A percentile compares a stretch with the other conserved stretches of the same genome.
phyloP scores from a whole-genome alignment of 1,284 basidiomycete species.

The Meripilus lineatus region DNA sequence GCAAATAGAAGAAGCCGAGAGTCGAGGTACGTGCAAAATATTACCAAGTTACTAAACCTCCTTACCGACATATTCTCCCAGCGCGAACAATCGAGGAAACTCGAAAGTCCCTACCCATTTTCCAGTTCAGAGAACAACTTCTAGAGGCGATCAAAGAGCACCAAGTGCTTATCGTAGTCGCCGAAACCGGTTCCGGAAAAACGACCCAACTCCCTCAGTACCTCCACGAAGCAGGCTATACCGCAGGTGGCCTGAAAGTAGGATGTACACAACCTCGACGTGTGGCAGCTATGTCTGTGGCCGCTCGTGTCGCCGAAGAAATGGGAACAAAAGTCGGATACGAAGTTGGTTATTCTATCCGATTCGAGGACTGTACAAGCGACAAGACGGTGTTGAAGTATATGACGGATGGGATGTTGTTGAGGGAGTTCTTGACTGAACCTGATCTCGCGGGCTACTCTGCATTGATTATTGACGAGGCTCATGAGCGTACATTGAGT shows the following conservation, averaged over 20 bases:
- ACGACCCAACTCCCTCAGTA: slow-evolving; percentile 99
- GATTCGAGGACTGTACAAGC: slow-evolving; percentile 98
- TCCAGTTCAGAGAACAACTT: slow-evolving; percentile 79
- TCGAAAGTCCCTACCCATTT: slow-evolving; percentile 89
- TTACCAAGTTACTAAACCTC: not conserved
- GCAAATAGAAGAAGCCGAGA: slow-evolving; percentile 91
- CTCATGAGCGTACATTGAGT: slow-evolving; percentile 92
- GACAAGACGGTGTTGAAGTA: slow-evolving; percentile 98
- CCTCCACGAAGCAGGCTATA: slow-evolving; percentile 96
- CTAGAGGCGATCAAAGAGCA: slow-evolving; percentile 88
- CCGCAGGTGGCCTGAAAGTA: slow-evolving; percentile 82
- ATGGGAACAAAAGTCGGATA: slow-evolving; percentile 96
- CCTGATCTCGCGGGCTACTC: slow-evolving; percentile 92
- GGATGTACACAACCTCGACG: slow-evolving; percentile 98
- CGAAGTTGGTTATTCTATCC: slow-evolving; percentile 98
- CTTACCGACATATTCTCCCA: slow-evolving; percentile 26
- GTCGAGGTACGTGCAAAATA: slow-evolving; percentile 60
- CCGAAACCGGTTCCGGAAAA: slow-evolving; percentile 95
- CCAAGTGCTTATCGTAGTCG: slow-evolving; percentile 90
- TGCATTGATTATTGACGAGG: slow-evolving; percentile 93
- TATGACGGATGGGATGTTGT: slow-evolving; percentile 98
- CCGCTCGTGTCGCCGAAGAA: slow-evolving; percentile 97
- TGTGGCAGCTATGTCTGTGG: slow-evolving; percentile 99
- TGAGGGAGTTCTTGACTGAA: slow-evolving; percentile 94
- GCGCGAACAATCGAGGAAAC: slow-evolving; percentile 88